Evolutionary conservation across 768 basidiomycete species (phyloP), one percentile per base, ranked within the genome.

Genomic region (Boletus huronensis): DNA sequence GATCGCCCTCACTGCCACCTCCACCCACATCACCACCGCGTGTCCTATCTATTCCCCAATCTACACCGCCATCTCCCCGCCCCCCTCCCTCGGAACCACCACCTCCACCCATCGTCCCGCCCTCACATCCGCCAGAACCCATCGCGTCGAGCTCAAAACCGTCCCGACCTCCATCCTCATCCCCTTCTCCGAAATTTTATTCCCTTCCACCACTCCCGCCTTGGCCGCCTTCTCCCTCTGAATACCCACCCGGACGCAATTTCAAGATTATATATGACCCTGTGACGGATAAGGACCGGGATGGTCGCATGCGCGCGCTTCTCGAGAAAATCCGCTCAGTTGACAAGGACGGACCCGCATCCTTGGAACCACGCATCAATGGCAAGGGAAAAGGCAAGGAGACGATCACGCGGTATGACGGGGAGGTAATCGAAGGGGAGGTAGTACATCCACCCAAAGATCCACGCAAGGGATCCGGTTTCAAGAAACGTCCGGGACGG

Each of bases 261-360:
- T 86, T 79, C 71, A 85, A 81, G 62, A 75, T 90, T 9, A 68
- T 88, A 7, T 89, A 78, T 64, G 87, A 91, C 64, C 79, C 83
- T 29, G 54, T 72, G 3, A 62, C 79, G 25, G 85, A 88, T 64
- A 71, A 70, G 69, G 69, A 76, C 59, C 63, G 70, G 5, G 75
- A 76, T 48, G 71, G 72, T 14, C 70, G 72, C 46, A 66, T 75
- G 45, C 72, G 72, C 11, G 62, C 66, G 16, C 68, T 79, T 4
- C 64, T 77, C 21, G 78, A 80, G 64, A 74, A 71, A 60, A 66
- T 78, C 21, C 74, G 75, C 16, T 52, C 40, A 14, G 71, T 66
- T 42, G 63, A 74, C 47, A 72, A 65, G 50, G 55, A 63, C 8
- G 60, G 64, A n/a, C 58, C 69, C 5, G 59, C 35, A 9, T 40